Percentiles rank a stretch among this genome's conserved stretches.
These are phyloP conservation scores for Bassia scoparia DNA, from an alignment of 148 eudicot genomes.

Conservation along the genomic window DNA sequence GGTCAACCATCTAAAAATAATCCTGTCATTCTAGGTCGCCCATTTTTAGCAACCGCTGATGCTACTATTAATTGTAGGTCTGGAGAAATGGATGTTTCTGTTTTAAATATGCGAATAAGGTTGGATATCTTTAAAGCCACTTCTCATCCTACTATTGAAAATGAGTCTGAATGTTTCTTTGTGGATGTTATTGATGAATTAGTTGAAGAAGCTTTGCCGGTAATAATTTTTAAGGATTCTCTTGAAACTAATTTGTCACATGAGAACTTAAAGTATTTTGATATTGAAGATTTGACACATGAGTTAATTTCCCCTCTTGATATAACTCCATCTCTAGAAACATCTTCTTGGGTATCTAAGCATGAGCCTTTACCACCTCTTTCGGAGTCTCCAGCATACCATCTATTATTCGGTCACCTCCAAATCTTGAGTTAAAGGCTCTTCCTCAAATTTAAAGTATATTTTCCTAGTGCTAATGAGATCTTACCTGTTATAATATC, in stretches of 20 bases:
- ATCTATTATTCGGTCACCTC: not conserved
- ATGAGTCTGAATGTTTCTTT: constrained; percentile 2
- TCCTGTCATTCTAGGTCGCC: constrained; percentile 2
- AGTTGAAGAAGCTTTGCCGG: not conserved
- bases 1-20: no score
- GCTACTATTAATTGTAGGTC: not conserved
- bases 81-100: not conserved
- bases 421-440: not conserved
- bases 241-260: not conserved
- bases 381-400: not conserved
- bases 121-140: not conserved
- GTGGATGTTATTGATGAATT: not conserved
- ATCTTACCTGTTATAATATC: not conserved
- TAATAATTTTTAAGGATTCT: not conserved
- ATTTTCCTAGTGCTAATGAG: not conserved
- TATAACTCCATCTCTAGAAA: not conserved
- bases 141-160: not conserved
- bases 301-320: not conserved
- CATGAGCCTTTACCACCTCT: not conserved
- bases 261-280: not conserved
- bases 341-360: not conserved
- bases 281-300: not conserved
- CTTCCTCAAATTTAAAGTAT: not conserved
- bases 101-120: not conserved
- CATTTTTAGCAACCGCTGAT: not conserved